phyloP scores from a whole-genome alignment of 768 basidiomycete species.

The Gloeopeniophorella convolvens region DNA sequence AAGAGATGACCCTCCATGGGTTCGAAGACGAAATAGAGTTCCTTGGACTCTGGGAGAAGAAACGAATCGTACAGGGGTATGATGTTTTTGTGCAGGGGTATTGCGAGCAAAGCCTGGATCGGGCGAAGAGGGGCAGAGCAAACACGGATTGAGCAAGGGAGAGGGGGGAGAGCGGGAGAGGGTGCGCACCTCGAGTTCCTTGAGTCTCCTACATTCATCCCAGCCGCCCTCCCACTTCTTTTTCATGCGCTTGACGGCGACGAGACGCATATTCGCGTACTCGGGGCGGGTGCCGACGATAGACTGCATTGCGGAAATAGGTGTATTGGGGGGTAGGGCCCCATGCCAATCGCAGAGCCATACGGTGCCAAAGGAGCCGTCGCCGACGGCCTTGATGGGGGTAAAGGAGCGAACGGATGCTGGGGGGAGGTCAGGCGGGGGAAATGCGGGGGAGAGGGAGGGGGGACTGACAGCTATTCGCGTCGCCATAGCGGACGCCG shows the following conservation, averaged over 20 bases:
- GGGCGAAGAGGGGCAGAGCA: constrained; percentile 1
- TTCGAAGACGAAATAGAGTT: constrained; percentile 99
- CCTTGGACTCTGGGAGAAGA: constrained; percentile 90
- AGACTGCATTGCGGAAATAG: constrained; percentile 92
- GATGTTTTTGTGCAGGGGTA: constrained; percentile 93
- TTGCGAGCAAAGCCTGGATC: constrained; percentile 81
- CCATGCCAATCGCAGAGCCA: constrained; percentile 99
- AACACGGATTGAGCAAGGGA: constrained; percentile 17
- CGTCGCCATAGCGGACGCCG: constrained; percentile 62
- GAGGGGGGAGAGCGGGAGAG: constrained; percentile 7
- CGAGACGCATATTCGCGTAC: constrained; percentile 90
- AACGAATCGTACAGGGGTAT: constrained; percentile 99
- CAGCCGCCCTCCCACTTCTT: constrained; percentile 97
- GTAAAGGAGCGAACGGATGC: constrained; percentile 87
- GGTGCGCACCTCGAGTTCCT: constrained; percentile 85
- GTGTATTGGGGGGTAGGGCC: constrained; percentile 84
- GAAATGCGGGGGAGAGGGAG: not conserved
- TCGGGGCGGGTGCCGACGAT: constrained; percentile 88
- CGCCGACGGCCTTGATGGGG: constrained; percentile 92
- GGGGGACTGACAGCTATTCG: constrained; percentile 16
- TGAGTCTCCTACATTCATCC: constrained; percentile 93
- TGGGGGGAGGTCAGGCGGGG: constrained; percentile 26
- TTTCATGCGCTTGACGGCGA: constrained; percentile 98
- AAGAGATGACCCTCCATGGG: constrained; percentile 99
- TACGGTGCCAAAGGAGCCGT: constrained; percentile 98